Conservation (phyloP, 306 rosid genomes). For the Prunus davidiana region DNA sequence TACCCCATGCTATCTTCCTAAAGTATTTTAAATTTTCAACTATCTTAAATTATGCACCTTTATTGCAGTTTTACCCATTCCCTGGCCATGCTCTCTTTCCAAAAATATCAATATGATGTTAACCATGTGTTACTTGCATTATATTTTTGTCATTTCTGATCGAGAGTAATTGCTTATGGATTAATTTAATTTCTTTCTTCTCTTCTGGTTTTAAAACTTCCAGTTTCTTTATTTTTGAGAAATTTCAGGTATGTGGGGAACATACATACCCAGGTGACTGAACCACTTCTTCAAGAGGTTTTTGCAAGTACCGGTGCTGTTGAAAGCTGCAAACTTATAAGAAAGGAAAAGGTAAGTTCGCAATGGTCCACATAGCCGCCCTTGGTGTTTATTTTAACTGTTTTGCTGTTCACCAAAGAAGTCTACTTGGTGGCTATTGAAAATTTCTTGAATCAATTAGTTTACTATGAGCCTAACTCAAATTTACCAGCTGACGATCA, state of each 20-base stretch:
- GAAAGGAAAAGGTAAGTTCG: conserved; percentile 81
- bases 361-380: background rate
- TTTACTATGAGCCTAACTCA: background rate
- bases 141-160: conserved; percentile 7
- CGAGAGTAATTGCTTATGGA: conserved; percentile 24
- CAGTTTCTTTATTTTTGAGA: conserved; percentile 48
- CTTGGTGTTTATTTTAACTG: background rate
- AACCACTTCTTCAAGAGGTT: conserved; percentile 98
- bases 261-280: conserved; percentile 92
- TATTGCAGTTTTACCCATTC: background rate
- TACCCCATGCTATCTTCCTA: background rate
- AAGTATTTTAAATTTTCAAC: background rate
- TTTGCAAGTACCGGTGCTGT: conserved; percentile 87
- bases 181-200: conserved; percentile 35
- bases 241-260: conserved; percentile 93
- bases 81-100: background rate
- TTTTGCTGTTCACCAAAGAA: background rate
- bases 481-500: conserved; percentile 1
- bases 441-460: background rate
- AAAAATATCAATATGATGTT: background rate
- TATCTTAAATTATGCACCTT: background rate
- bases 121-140: background rate
- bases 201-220: conserved; percentile 36
- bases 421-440: background rate
- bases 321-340: conserved; percentile 90